Evolutionary conservation across 2,329 filamentous ascomycete genomes (phyloP), one percentile per base, ranked within the genome.

Genomic region (Claviceps paspali): DNA sequence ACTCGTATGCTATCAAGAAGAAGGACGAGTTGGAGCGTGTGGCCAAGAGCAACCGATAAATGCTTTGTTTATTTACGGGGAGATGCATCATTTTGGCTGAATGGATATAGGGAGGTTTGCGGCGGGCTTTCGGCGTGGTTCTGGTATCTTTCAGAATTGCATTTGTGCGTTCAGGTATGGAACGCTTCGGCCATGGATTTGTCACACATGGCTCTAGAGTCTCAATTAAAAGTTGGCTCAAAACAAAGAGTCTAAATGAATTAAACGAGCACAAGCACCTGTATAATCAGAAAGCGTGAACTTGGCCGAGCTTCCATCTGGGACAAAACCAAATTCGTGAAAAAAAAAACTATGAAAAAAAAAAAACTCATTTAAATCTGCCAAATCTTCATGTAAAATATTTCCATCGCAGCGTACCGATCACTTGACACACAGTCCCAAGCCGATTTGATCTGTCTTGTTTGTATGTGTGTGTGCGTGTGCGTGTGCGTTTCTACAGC

Each of bases 11-110:
- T 61, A 98, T 98, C 81, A 98, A 98, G 86, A 98, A 98, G 86
- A 98, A 98, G 88, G 91, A 98, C 69, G 92, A 98, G 82, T 71
- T 98, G 73, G 91, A 98, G 82, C 91, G 91, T 91, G 91, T 98
- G 59, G 91, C 91, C 72, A 98, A 98, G 85, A 85, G 78, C 79
- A 98, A 98, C 82, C 84, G 91, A 82, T 98, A 96, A 87, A 87
- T 53, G 60, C 51, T 47, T 45, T 43, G 47, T 36, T 35, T 21
- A 15, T 35, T 33, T 37, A 14, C 12, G 29, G 29, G 23, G 27
- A 12, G 18, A 19, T 27, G 15, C 8, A 41, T 38, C 29, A 39
- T 34, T 40, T 33, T 18, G 32, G 32, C 22, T 17, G 34, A 30
- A 29, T 38, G 40, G 34, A 37, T 39, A 31, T 19, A 36, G 44